Evolutionary conservation across 2,329 filamentous ascomycete species (phyloP), one percentile per base, ranked within the genome.

Genomic region (Nemania bipapillata): DNA sequence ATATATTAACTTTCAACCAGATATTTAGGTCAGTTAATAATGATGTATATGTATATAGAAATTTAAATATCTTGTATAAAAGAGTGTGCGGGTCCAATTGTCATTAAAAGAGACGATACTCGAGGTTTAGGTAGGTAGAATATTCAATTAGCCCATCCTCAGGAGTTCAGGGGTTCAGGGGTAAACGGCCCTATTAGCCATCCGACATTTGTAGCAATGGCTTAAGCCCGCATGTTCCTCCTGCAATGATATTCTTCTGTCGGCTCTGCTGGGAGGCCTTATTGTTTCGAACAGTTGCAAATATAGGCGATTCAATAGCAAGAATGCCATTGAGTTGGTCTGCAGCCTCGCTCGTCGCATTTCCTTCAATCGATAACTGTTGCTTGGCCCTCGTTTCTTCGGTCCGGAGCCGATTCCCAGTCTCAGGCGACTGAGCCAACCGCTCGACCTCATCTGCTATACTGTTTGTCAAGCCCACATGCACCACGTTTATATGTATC

Each of bases 191-290:
- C 30, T 32, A 32, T 32, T 32, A 32, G 9, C 4, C 30, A 4
- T 32, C 30, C 9, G 30, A 32, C 30, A 32, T 32, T 32, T 32
- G 30, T 4, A 32, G 30, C 30, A 32, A 32, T 9, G 30, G 30
- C 30, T 32, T 32, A 32, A 32, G 30, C 30, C 30, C 30, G 30
- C 30, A 32, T 32, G 30, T 32, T 32, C 4, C 30, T 28, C 60
- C 60, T 20, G 50, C 60, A 26, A 56, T 63, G 8, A 50, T 28
- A 56, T 63, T 63, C 12, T 11, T 55, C 40, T 63, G 60, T 22
- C 24, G 20, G 17, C 60, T 26, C 15, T 55, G 50, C 30, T 32
- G 30, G 30, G 4, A 32, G 11, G 60, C 60, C 37, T 24, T 30
- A 37, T 63, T 63, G 6, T 42, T 20, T 22, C 17, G 28, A 26